Base-by-base conservation (phyloP, 2,329 filamentous ascomycete species). In the Fusarium sp. region DNA sequence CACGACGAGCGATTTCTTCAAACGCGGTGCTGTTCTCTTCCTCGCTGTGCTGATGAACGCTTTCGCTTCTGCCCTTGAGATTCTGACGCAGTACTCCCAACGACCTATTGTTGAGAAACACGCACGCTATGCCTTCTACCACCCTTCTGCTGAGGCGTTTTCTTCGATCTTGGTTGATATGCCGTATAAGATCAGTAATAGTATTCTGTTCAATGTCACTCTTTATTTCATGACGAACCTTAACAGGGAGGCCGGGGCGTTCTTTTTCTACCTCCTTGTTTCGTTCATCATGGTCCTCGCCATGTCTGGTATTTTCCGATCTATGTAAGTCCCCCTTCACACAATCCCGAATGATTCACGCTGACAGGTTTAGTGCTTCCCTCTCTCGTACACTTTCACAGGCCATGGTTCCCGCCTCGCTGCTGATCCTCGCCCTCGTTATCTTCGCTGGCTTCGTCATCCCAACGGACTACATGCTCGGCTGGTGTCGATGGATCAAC, bases 401-500 rank as follows among this genome's bases (percentile, higher is more conserved):
- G 71, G 84, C 85, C 44, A 81, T 86, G 79, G 83, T 82, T 20
- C 83, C 83, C 1, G 81, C 83, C 1, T 82, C 83, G 4, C 73
- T 87, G 15, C 74, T 86, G 22, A 77, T 78, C n/a, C 74, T 81
- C 12, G 79, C 78, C 20, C 68, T 83, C 2, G 76, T 82, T 42
- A 76, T 82, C 45, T 83, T 81, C 75, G 89, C 89, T 6, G 89
- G 87, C 66, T 89, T 91, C 69, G 79, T 83, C 28, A 82, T 86
- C 22, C 80, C 81, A 0, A 72, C 77, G 5, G 76, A 80, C 22
- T 80, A 81, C 78, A 93, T 90, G 89, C 85, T 89, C 24, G 89
- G 87, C 1, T 94, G 91, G 90, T 89, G 89, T 52, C 84, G 89
- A 34, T 93, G 91, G 91, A 91, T 93, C 72, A 90, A 89, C 67